Evolutionary conservation across 108 stramenopile species (phyloP).

Genomic region (Pseudonitzschia multiseries): DNA sequence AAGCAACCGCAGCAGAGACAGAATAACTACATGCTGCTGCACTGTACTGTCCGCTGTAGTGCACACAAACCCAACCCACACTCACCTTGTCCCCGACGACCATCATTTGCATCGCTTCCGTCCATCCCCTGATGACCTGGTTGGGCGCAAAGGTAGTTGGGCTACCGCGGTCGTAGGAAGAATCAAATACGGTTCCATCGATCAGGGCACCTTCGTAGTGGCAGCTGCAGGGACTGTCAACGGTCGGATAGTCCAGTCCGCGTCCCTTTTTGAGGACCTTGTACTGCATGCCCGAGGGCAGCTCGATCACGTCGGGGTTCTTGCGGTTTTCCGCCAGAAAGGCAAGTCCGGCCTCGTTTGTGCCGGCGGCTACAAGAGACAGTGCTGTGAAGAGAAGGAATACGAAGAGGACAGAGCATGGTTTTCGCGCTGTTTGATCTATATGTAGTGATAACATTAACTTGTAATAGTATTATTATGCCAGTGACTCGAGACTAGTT

Average conservation of each 20-base stretch:
- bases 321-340: constrained; percentile 78
- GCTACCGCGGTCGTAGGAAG: constrained; percentile 76
- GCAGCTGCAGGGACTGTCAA: constrained; percentile 72
- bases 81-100: constrained; percentile 65
- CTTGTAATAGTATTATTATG: no score
- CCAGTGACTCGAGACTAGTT: no score
- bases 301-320: constrained; percentile 68
- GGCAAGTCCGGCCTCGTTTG: constrained; percentile 68
- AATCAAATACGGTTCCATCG: constrained; percentile 89
- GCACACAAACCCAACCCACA: no score
- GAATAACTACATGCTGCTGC: no score
- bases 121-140: constrained; percentile 87
- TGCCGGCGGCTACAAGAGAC: constrained; percentile 31
- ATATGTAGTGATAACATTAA: no score
- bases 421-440: neutral
- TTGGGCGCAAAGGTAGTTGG: constrained; percentile 89
- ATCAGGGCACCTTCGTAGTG: constrained; percentile 91
- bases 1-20: no score
- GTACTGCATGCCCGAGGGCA: constrained; percentile 84
- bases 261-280: constrained; percentile 71
- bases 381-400: no score
- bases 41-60: no score
- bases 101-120: constrained; percentile 91
- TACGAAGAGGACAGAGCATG: neutral
- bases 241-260: constrained; percentile 64